These are phyloP conservation scores for Exophiala sideris DNA, from an alignment of 2,329 filamentous ascomycete species.

Conservation along the genomic window DNA sequence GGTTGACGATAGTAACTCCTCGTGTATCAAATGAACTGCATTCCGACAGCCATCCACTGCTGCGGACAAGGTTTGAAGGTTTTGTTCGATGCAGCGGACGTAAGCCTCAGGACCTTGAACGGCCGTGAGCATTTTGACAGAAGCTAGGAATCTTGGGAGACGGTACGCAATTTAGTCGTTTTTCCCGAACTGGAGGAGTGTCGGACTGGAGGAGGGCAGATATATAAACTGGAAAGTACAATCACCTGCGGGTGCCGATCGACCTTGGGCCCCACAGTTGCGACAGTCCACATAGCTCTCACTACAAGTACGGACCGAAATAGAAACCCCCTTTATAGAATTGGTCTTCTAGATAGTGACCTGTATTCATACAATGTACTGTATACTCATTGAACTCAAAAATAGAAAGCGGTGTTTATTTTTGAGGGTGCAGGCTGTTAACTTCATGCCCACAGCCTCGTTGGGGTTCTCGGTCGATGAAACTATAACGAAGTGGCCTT, in stretches of 20 bases:
- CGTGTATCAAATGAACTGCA: conserved; percentile 1
- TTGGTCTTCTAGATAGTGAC: too few species aligned
- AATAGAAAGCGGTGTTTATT: background rate
- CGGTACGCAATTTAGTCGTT: background rate
- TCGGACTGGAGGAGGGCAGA: background rate
- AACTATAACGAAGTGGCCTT: background rate
- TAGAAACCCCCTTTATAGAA: background rate
- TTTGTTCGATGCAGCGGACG: background rate
- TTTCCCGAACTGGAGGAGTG: background rate
- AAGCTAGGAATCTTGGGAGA: background rate
- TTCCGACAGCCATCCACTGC: background rate
- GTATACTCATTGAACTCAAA: background rate
- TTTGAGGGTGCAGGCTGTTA: background rate
- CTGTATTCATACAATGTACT: background rate
- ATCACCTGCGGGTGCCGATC: background rate
- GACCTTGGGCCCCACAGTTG: background rate
- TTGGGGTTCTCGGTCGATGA: background rate
- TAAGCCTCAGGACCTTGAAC: background rate
- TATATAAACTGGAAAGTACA: background rate
- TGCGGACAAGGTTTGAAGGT: background rate
- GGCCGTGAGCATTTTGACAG: background rate
- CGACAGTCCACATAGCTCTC: background rate
- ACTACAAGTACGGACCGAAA: background rate
- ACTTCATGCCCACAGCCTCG: background rate
- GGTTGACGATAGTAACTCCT: conserved; percentile 1